Evolutionary conservation across 176 grass and related monocot genomes (phyloP).

Genomic region (Oryza australiensis): DNA sequence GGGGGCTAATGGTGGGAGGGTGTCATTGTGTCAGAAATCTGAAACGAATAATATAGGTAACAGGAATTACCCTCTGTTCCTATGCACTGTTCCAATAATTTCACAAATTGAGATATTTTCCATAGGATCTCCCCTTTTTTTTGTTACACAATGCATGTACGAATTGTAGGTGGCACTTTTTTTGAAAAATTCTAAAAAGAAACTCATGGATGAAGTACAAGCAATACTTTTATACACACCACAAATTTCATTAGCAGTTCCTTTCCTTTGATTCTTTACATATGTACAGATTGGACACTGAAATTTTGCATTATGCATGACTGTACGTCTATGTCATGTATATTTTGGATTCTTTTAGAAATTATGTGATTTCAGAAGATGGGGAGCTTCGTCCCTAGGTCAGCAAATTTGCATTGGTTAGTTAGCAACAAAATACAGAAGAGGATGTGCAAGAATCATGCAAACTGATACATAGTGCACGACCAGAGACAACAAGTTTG

Average conservation of each 20-base stretch:
- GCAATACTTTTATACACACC: background rate
- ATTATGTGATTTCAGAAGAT: background rate
- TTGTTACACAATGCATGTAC: background rate
- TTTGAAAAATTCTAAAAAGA: background rate
- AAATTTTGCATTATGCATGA: background rate
- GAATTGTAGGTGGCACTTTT: background rate
- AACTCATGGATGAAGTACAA: background rate
- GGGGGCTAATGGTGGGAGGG: background rate
- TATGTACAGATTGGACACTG: background rate
- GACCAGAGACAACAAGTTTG: background rate
- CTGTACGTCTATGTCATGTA: background rate
- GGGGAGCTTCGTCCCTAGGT: background rate
- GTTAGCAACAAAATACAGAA: constrained; percentile 28
- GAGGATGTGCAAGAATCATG: background rate
- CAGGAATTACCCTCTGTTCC: background rate
- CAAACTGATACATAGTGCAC: background rate
- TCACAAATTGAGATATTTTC: background rate
- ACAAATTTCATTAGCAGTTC: background rate
- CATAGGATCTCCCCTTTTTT: background rate
- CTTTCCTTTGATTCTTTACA: background rate
- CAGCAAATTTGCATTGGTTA: constrained; percentile 10
- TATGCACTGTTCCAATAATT: background rate
- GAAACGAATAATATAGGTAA: background rate
- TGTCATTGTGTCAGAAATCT: background rate
- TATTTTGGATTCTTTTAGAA: background rate